phyloP scores from a whole-genome alignment of 2,329 filamentous ascomycete genomes.

The Colletotrichum plurivorum region DNA sequence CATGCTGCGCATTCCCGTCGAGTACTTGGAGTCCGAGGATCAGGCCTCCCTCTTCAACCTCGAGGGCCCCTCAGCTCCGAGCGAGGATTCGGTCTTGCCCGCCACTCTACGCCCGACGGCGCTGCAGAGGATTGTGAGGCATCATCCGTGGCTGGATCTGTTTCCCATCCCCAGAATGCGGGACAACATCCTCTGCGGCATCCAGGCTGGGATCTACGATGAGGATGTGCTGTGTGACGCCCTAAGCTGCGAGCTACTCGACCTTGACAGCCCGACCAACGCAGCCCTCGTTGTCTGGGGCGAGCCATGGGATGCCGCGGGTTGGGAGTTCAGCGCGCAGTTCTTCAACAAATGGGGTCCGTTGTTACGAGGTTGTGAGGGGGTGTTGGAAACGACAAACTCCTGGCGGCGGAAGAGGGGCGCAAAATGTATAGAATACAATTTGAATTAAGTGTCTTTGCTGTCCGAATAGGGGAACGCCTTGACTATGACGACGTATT shows the following conservation, averaged over 20 bases:
- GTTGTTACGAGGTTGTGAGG: neutral
- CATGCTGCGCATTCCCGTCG: neutral
- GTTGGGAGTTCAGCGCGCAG: slow-evolving; percentile 61
- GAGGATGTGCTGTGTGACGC: slow-evolving; percentile 17
- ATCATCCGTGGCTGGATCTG: slow-evolving; percentile 51
- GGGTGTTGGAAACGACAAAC: slow-evolving; percentile 1
- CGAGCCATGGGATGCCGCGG: slow-evolving; percentile 56
- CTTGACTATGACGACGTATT: too few species aligned
- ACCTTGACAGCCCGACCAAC: neutral
- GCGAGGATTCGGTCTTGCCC: neutral
- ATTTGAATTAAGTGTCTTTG: too few species aligned
- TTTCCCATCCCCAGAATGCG: slow-evolving; percentile 48
- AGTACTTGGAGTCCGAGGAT: neutral
- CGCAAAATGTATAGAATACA: too few species aligned
- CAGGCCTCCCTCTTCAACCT: neutral
- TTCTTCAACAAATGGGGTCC: slow-evolving; percentile 2
- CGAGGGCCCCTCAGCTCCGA: neutral
- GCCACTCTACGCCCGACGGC: slow-evolving; percentile 45
- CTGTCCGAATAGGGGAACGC: too few species aligned
- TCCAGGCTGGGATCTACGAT: neutral
- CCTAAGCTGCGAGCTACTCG: slow-evolving; percentile 11
- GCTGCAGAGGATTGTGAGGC: slow-evolving; percentile 45
- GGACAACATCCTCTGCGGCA: slow-evolving; percentile 44
- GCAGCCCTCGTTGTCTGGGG: slow-evolving; percentile 54
- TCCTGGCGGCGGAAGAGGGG: neutral